Percentiles rank a stretch among this genome's conserved stretches.
These are phyloP conservation scores for Eutrema japonicum DNA, from an alignment of 345 rosid species.

Conservation along the genomic window DNA sequence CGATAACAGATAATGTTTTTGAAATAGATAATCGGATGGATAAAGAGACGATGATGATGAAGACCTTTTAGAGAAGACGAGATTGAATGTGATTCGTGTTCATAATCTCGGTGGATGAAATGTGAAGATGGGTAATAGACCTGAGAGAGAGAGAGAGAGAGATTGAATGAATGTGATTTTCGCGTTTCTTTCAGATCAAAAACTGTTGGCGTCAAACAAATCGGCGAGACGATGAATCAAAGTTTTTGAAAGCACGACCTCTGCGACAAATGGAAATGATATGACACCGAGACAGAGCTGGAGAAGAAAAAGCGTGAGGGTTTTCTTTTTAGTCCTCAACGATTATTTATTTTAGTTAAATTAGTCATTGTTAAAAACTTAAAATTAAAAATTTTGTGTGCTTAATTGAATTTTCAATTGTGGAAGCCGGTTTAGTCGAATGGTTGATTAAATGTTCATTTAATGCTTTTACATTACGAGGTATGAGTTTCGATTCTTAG, in stretches of 20 bases:
- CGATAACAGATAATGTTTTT: neutral
- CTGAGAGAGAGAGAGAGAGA: too few relatives aligned
- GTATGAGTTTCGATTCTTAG: too few relatives aligned
- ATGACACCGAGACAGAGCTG: conserved; percentile 17
- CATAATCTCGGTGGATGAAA: neutral
- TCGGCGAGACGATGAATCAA: neutral
- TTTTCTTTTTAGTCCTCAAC: too few relatives aligned
- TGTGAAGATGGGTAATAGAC: too few relatives aligned
- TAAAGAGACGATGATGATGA: neutral
- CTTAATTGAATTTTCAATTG: too few relatives aligned
- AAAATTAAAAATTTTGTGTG: too few relatives aligned
- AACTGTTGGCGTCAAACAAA: neutral
- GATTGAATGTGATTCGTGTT: conserved; percentile 20
- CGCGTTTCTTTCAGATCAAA: neutral
- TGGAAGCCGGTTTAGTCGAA: too few relatives aligned
- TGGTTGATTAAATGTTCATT: too few relatives aligned
- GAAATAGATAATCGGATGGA: neutral
- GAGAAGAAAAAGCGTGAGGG: too few relatives aligned
- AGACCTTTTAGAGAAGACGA: conserved; percentile 27
- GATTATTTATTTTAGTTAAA: too few relatives aligned
- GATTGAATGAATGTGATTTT: neutral
- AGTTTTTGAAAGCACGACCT: conserved; percentile 28
- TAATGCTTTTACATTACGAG: too few relatives aligned
- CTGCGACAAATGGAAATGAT: conserved; percentile 13
- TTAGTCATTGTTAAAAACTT: too few relatives aligned